Evolutionary conservation across 106 monocot genomes (phyloP).

Genomic region (Amphibolis antarctica): DNA sequence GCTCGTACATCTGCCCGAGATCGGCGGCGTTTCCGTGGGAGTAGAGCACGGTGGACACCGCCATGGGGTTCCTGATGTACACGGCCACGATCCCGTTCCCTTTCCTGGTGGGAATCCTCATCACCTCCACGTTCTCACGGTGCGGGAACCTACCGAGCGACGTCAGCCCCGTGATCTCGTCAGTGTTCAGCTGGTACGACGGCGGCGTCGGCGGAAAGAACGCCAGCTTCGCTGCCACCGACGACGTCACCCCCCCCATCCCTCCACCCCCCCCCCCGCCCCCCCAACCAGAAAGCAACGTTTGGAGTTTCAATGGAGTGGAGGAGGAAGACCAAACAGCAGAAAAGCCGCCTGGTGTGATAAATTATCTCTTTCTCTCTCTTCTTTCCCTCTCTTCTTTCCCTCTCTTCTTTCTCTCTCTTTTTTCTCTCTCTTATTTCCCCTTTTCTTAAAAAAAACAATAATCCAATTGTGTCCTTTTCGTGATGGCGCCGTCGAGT

Average conservation of each 20-base stretch:
- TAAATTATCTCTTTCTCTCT: too few species aligned
- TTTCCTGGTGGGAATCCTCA: constrained; percentile 37
- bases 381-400: too few species aligned
- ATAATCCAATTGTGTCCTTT: too few species aligned
- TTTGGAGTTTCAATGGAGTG: neutral
- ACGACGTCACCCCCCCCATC: constrained; percentile 72
- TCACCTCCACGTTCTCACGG: constrained; percentile 57
- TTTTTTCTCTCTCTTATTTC: too few species aligned
- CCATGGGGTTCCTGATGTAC: constrained; percentile 48
- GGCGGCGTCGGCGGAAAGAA: constrained; percentile 72
- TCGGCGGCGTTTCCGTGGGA: constrained; percentile 80
- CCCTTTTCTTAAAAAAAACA: too few species aligned
- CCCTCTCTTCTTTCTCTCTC: too few species aligned
- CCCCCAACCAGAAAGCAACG: too few species aligned
- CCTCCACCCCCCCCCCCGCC: neutral
- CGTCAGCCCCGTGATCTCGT: constrained; percentile 22
- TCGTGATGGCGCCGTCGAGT: too few species aligned
- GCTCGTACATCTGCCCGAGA: constrained; percentile 72
- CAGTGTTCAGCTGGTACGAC: constrained; percentile 36
- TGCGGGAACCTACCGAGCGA: constrained; percentile 43
- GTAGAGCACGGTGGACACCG: constrained; percentile 47
- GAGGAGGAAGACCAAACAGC: neutral
- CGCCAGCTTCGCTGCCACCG: constrained; percentile 68
- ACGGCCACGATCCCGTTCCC: constrained; percentile 49
- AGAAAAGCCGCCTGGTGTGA: too few species aligned